These are phyloP conservation scores for Cercospora sp. DNA, from an alignment of 2,329 filamentous ascomycete species.

Conservation along the genomic window DNA sequence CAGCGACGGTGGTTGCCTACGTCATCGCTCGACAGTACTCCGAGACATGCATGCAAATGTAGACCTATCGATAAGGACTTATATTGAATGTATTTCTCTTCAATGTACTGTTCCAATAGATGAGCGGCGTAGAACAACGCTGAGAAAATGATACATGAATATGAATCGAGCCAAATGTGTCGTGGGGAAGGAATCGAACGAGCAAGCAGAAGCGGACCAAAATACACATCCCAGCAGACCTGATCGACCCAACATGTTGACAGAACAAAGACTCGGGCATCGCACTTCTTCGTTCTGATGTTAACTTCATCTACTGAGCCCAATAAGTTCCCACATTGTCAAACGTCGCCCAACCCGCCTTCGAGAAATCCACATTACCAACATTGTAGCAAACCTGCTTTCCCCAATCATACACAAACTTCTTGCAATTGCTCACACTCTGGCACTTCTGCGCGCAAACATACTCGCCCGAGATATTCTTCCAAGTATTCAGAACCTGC, in stretches of 20 bases:
- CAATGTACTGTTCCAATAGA: no score
- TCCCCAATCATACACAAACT: not conserved
- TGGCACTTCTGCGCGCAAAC: not conserved
- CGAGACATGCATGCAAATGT: not conserved
- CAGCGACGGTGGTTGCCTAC: not conserved
- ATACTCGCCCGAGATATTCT: not conserved
- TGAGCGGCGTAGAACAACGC: not conserved
- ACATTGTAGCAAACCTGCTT: not conserved
- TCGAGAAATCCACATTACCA: not conserved
- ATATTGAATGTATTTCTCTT: not conserved
- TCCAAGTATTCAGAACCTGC: not conserved
- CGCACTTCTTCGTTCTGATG: not conserved
- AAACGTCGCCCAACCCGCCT: not conserved
- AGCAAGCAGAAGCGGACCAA: no score
- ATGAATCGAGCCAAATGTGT: not conserved
- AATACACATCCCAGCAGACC: no score
- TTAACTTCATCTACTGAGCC: not conserved
- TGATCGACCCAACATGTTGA: not conserved
- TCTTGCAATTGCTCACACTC: not conserved
- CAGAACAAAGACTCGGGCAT: not conserved
- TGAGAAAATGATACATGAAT: not conserved
- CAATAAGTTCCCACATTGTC: not conserved
- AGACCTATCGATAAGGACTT: not conserved
- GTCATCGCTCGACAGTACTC: not conserved
- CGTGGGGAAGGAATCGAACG: no score